Evolutionary conservation across 805 yeast genomes (phyloP).

Genomic region (Hanseniaspora vineae): DNA sequence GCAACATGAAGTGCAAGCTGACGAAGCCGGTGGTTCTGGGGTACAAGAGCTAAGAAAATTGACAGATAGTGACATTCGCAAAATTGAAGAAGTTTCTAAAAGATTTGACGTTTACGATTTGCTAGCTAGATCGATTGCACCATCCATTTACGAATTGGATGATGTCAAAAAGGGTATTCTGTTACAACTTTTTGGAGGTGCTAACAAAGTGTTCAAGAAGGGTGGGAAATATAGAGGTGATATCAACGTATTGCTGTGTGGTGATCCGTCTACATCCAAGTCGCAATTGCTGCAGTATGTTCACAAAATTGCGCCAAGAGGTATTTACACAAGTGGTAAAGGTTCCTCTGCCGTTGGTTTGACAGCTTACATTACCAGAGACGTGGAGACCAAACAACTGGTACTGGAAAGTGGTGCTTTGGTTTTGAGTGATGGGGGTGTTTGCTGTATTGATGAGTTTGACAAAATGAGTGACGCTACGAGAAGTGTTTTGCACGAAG

Average conservation of each 20-base stretch:
- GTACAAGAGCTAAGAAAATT: slow-evolving; percentile 66
- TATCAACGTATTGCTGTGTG: slow-evolving; percentile 80
- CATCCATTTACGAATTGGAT: slow-evolving; percentile 92
- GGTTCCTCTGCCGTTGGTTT: slow-evolving; percentile 99
- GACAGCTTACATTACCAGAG: slow-evolving; percentile 93
- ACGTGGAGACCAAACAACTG: slow-evolving; percentile 81
- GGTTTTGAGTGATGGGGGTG: slow-evolving; percentile 94
- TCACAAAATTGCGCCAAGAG: slow-evolving; percentile 95
- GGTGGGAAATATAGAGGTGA: slow-evolving; percentile 97
- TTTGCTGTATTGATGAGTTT: slow-evolving; percentile 97
- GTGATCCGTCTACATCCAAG: slow-evolving; percentile 96
- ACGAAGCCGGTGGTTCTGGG: slow-evolving; percentile 41
- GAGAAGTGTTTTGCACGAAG: slow-evolving; percentile 91
- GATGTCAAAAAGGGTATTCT: slow-evolving; percentile 94
- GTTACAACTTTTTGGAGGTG: slow-evolving; percentile 89
- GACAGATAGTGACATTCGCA: slow-evolving; percentile 53
- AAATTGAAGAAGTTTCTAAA: slow-evolving; percentile 45
- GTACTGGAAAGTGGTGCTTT: slow-evolving; percentile 95
- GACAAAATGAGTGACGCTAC: slow-evolving; percentile 96
- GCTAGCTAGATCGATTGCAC: slow-evolving; percentile 83
- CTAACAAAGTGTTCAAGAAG: slow-evolving; percentile 74
- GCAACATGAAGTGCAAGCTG: slow-evolving; percentile 38
- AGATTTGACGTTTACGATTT: slow-evolving; percentile 78
- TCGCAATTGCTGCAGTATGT: slow-evolving; percentile 91
- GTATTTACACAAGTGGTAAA: slow-evolving; percentile 95